These are phyloP conservation scores for Eimeria praecox DNA, from an alignment of 169 alveolate species.

Conservation along the genomic window DNA sequence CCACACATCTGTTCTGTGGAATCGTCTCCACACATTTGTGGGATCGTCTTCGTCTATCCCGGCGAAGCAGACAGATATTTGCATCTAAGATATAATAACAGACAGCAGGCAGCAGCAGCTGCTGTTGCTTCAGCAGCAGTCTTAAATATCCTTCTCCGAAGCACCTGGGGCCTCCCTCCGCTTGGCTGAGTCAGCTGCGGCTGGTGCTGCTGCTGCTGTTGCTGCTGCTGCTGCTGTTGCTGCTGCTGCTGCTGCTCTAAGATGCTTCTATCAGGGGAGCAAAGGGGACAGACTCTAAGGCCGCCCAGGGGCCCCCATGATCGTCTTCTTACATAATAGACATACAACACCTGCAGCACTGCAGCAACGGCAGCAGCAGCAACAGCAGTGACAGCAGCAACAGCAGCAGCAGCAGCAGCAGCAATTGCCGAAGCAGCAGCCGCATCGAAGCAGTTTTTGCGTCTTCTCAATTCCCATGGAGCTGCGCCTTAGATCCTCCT, in stretches of 20 bases:
- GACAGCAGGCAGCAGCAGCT: not conserved
- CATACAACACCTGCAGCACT: not conserved
- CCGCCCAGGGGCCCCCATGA: slow-evolving; percentile 54
- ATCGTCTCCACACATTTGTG: not conserved
- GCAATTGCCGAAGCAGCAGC: slow-evolving; percentile 13
- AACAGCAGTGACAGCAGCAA: not conserved
- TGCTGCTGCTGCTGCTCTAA: slow-evolving; percentile 42
- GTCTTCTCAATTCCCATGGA: slow-evolving; percentile 56
- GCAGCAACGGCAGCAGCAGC: not conserved
- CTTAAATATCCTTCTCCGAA: not conserved
- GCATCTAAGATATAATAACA: not conserved
- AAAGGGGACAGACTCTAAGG: slow-evolving; percentile 11
- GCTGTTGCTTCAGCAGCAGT: slow-evolving; percentile 16
- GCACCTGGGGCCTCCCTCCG: not conserved
- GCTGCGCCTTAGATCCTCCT: slow-evolving; percentile 44
- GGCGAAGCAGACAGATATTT: not conserved
- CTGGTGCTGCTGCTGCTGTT: not conserved
- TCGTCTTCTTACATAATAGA: not conserved
- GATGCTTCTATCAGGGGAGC: slow-evolving; percentile 21
- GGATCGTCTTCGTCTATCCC: not conserved
- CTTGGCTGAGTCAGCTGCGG: not conserved
- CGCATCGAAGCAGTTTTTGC: not conserved
- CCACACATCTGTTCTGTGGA: not conserved
- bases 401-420: not conserved
- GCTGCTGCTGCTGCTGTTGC: not conserved